Conservation (phyloP, 2,329 filamentous ascomycete species). For the Aspergillus ochraceoroseus region DNA sequence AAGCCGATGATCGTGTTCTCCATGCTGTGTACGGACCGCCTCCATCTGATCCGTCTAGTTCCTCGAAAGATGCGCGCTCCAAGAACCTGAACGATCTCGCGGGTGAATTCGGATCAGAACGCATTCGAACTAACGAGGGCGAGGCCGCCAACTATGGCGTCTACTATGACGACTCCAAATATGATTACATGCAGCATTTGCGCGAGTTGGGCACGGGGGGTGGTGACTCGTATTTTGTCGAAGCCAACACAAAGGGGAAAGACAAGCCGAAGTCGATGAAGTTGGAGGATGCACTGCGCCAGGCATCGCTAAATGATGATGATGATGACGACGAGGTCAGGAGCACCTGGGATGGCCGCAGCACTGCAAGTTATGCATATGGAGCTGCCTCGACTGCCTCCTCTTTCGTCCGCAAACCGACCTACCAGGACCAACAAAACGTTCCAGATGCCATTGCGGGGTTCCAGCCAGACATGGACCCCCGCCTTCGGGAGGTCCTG, state of each 20-base stretch:
- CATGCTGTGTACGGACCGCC: slow-evolving; percentile 56
- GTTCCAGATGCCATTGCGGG: slow-evolving; percentile 86
- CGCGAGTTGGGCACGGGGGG: slow-evolving; percentile 69
- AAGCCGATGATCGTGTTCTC: slow-evolving; percentile 84
- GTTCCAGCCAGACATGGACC: slow-evolving; percentile 98
- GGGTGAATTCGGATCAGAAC: slow-evolving; percentile 60
- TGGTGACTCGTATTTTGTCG: slow-evolving; percentile 77
- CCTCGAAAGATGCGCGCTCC: slow-evolving; percentile 35
- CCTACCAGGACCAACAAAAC: slow-evolving; percentile 90
- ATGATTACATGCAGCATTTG: slow-evolving; percentile 99
- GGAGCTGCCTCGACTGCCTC: slow-evolving; percentile 50
- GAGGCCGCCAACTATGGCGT: slow-evolving; percentile 92
- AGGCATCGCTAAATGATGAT: slow-evolving; percentile 47
- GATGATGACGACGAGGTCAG: slow-evolving; percentile 9
- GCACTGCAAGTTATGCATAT: slow-evolving; percentile 28
- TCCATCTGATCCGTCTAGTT: slow-evolving; percentile 16
- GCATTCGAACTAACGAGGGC: slow-evolving; percentile 82
- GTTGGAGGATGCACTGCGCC: slow-evolving; percentile 75
- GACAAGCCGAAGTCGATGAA: slow-evolving; percentile 66
- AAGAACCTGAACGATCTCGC: slow-evolving; percentile 75
- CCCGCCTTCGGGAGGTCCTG: slow-evolving; percentile 78
- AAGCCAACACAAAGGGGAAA: slow-evolving; percentile 61
- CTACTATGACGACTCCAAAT: slow-evolving; percentile 90
- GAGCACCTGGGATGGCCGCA: slow-evolving; percentile 12
- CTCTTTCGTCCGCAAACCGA: slow-evolving; percentile 69